Conservation (phyloP, 176 grass and related monocot genomes). For the Eragrostis nindensis region DNA sequence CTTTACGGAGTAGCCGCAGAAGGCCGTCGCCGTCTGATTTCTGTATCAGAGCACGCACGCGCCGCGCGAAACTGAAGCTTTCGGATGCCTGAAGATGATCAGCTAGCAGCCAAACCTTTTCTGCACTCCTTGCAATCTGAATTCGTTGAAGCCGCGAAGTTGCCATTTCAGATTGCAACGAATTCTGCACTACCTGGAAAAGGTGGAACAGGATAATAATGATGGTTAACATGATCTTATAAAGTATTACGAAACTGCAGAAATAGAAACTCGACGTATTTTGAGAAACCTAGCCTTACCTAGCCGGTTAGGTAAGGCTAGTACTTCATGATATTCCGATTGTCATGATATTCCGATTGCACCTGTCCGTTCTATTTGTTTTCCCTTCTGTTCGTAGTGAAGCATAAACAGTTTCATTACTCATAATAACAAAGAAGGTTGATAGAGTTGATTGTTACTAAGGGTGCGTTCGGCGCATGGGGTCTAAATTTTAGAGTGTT, state of each 20-base stretch:
- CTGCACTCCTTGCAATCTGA: too few relatives aligned
- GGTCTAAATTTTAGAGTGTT: too few relatives aligned
- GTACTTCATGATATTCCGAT: neutral
- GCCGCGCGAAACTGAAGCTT: neutral
- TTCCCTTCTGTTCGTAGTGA: too few relatives aligned
- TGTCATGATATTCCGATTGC: neutral
- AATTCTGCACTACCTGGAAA: neutral
- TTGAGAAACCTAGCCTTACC: neutral
- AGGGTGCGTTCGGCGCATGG: too few relatives aligned
- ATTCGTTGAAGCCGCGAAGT: too few relatives aligned
- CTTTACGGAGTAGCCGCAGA: neutral
- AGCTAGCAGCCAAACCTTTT: neutral
- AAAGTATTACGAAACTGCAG: neutral
- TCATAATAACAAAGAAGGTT: too few relatives aligned
- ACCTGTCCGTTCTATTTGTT: too few relatives aligned
- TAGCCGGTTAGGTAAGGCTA: neutral
- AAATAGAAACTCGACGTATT: neutral
- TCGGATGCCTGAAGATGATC: neutral
- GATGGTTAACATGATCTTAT: neutral
- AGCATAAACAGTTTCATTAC: too few relatives aligned
- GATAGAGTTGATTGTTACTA: neutral
- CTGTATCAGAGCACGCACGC: neutral
- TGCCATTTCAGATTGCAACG: too few relatives aligned
- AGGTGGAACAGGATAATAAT: neutral
- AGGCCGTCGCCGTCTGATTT: neutral